Evolutionary conservation across 352 stramenopile genomes (phyloP).

Genomic region (Aphanomyces euteiches): DNA sequence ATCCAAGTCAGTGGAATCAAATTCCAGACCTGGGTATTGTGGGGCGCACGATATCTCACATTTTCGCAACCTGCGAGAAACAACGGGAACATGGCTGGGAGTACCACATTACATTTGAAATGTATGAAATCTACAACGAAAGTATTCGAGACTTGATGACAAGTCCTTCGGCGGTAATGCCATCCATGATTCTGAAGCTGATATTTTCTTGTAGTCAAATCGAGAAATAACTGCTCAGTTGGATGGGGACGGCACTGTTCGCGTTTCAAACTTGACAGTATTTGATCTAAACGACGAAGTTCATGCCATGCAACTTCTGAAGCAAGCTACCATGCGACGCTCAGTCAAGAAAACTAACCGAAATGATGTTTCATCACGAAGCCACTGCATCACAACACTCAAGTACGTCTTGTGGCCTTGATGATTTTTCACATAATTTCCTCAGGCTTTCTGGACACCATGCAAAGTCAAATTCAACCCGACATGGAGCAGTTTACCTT

Average conservation of each 20-base stretch:
- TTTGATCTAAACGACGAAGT: constrained; percentile 52
- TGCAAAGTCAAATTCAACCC: constrained; percentile 48
- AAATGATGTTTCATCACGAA: constrained; percentile 80
- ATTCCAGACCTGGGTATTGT: constrained; percentile 76
- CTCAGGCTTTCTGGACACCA: constrained; percentile 61
- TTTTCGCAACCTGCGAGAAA: constrained; percentile 65
- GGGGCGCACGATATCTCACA: constrained; percentile 67
- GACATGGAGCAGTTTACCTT: constrained; percentile 68
- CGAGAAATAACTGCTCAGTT: constrained; percentile 72
- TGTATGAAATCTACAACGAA: constrained; percentile 99
- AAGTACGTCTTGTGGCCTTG: constrained; percentile 39
- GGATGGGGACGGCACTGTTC: constrained; percentile 60
- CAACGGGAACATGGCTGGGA: constrained; percentile 63
- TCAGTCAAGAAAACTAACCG: constrained; percentile 82
- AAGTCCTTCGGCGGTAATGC: constrained; percentile 40
- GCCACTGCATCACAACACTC: constrained; percentile 83
- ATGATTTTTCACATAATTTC: background rate
- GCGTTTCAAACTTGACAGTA: constrained; percentile 60
- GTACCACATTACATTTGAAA: constrained; percentile 67
- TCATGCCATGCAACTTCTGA: constrained; percentile 61
- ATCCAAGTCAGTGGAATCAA: constrained; percentile 39
- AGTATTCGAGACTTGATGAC: constrained; percentile 91
- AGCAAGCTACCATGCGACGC: constrained; percentile 53
- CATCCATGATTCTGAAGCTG: constrained; percentile 1
- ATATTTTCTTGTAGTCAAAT: constrained; percentile 37